A percentile compares a stretch with the other conserved stretches of the same genome.
These are phyloP conservation scores for Alternaria consortialis DNA, from an alignment of 2,329 filamentous ascomycete species.

Conservation along the genomic window DNA sequence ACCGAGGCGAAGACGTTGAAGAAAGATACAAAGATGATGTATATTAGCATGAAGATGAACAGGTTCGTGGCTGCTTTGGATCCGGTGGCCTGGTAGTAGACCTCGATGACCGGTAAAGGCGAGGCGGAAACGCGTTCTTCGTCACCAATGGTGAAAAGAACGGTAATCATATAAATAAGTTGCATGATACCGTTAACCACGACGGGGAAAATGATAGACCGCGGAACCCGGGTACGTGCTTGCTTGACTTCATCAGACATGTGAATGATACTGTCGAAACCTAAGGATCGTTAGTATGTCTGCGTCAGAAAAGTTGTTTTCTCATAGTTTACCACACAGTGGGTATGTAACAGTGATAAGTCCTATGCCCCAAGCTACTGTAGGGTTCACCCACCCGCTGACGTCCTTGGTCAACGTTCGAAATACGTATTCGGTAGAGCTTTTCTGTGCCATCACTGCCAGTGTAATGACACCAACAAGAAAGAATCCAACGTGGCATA, in stretches of 20 bases:
- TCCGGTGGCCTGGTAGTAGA: slow-evolving; percentile 51
- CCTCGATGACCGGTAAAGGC: slow-evolving; percentile 57
- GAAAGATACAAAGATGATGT: slow-evolving; percentile 47
- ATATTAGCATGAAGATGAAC: slow-evolving; percentile 38
- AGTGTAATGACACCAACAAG: slow-evolving; percentile 59
- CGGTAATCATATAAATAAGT: slow-evolving; percentile 54
- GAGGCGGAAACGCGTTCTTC: slow-evolving; percentile 49
- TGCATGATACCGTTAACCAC: slow-evolving; percentile 53
- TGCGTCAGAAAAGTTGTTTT: background rate
- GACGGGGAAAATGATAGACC: slow-evolving; percentile 56
- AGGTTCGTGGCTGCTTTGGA: slow-evolving; percentile 54
- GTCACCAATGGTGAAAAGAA: slow-evolving; percentile 57
- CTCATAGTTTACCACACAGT: background rate
- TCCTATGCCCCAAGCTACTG: slow-evolving; percentile 55
- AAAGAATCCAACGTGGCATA: slow-evolving; percentile 60
- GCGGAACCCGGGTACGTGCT: slow-evolving; percentile 31
- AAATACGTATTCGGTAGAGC: slow-evolving; percentile 54
- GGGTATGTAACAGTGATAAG: slow-evolving; percentile 41
- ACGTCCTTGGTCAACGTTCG: slow-evolving; percentile 54
- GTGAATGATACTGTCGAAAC: slow-evolving; percentile 59
- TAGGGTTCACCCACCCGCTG: slow-evolving; percentile 54
- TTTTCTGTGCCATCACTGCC: slow-evolving; percentile 53
- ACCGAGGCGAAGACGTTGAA: slow-evolving; percentile 57
- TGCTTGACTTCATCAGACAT: slow-evolving; percentile 42
- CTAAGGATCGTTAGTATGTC: slow-evolving; percentile 29